Conservation (phyloP, 1,139 yeast genomes). For the Debaryomyces psychrophilus region DNA sequence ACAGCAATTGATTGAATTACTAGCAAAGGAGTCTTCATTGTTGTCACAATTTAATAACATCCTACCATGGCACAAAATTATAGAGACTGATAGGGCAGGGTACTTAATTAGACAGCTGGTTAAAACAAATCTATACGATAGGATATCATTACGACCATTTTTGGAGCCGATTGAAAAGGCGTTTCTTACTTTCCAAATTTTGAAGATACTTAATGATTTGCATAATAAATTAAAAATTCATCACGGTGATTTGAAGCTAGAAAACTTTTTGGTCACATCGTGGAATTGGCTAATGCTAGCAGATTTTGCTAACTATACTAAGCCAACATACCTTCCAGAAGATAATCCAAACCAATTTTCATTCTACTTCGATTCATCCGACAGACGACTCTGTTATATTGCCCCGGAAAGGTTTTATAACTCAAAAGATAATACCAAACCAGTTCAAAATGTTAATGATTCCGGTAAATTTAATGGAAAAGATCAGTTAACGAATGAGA, state of each 20-base stretch:
- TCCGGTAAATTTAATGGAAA: slow-evolving; percentile 30
- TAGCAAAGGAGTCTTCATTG: slow-evolving; percentile 39
- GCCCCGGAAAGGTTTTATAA: slow-evolving; percentile 89
- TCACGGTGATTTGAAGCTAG: slow-evolving; percentile 93
- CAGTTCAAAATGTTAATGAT: slow-evolving; percentile 27
- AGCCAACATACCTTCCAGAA: slow-evolving; percentile 87
- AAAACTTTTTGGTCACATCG: slow-evolving; percentile 82
- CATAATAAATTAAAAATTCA: slow-evolving; percentile 59
- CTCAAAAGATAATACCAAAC: slow-evolving; percentile 23
- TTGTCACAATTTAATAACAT: slow-evolving; percentile 61
- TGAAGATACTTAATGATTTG: slow-evolving; percentile 61
- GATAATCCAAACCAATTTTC: slow-evolving; percentile 95
- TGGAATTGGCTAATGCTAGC: slow-evolving; percentile 86
- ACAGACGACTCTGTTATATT: slow-evolving; percentile 81
- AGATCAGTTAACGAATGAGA: slow-evolving; percentile 53
- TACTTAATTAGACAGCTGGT: slow-evolving; percentile 83
- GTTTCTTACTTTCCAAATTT: slow-evolving; percentile 82
- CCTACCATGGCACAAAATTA: slow-evolving; percentile 68
- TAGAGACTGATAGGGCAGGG: slow-evolving; percentile 92
- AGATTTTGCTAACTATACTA: slow-evolving; percentile 77
- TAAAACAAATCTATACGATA: slow-evolving; percentile 77
- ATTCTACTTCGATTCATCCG: slow-evolving; percentile 89
- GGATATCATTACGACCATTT: slow-evolving; percentile 87
- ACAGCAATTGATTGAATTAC: slow-evolving; percentile 35
- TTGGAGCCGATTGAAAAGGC: slow-evolving; percentile 77